phyloP scores from a whole-genome alignment of 2,329 filamentous ascomycete genomes.

The Penicillium italicum region DNA sequence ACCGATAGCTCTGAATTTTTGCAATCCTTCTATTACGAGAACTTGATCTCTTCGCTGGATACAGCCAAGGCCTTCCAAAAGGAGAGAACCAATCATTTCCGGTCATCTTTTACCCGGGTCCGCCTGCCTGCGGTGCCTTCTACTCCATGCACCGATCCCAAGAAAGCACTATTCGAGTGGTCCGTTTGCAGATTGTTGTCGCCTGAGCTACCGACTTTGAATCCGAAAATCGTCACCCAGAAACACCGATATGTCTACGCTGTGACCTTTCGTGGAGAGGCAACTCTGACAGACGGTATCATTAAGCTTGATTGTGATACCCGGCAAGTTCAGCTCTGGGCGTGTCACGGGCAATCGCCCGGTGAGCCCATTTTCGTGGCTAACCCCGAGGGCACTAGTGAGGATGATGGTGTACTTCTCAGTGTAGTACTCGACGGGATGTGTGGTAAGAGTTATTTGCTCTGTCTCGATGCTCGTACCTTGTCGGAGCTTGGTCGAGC shows the following conservation, averaged over 20 bases:
- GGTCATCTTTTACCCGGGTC: conserved; percentile 35
- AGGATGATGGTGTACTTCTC: conserved; percentile 54
- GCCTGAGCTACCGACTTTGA: conserved; percentile 52
- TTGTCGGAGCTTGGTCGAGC: conserved; percentile 52
- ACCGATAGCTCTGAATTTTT: conserved; percentile 66
- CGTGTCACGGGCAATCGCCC: conserved; percentile 49
- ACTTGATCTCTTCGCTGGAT: conserved; percentile 57
- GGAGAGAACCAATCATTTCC: conserved; percentile 34
- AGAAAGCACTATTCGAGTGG: conserved; percentile 28
- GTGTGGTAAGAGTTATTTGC: conserved; percentile 50
- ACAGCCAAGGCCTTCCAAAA: conserved; percentile 35
- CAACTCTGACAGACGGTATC: conserved; percentile 51
- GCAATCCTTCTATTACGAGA: conserved; percentile 65
- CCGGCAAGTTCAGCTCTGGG: conserved; percentile 43
- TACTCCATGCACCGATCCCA: conserved; percentile 3
- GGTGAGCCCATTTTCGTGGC: conserved; percentile 54
- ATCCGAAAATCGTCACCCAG: conserved; percentile 43
- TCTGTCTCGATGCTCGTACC: conserved; percentile 50
- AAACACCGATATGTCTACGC: conserved; percentile 52
- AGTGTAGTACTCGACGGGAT: conserved; percentile 53
- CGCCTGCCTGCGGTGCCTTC: conserved; percentile 36
- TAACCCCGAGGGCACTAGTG: conserved; percentile 28
- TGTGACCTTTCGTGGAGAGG: conserved; percentile 44
- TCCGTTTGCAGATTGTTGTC: conserved; percentile 23
- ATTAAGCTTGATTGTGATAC: conserved; percentile 52